These are phyloP conservation scores for Sporothrix mexicana DNA, from an alignment of 2,329 filamentous ascomycete genomes.

Conservation along the genomic window DNA sequence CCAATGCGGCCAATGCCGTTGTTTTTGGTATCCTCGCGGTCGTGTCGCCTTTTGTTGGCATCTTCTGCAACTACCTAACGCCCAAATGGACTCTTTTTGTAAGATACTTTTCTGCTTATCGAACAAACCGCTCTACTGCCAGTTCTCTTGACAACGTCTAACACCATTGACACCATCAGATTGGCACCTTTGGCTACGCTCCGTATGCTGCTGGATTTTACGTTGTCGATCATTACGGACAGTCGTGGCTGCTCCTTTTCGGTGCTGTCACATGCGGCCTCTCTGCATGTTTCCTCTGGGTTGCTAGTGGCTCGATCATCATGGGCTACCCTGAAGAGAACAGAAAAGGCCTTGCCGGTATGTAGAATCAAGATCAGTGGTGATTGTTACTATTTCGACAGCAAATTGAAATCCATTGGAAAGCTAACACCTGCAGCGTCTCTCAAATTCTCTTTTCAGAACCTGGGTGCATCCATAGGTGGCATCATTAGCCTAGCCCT, in stretches of 20 bases:
- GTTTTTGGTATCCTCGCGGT: constrained; percentile 28
- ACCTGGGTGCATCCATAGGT: constrained; percentile 33
- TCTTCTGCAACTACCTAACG: constrained; percentile 25
- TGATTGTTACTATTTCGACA: neutral
- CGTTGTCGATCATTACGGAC: constrained; percentile 24
- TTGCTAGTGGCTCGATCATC: constrained; percentile 35
- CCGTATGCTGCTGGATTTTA: constrained; percentile 31
- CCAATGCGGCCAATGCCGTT: constrained; percentile 33
- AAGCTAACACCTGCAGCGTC: constrained; percentile 23
- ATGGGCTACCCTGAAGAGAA: constrained; percentile 37
- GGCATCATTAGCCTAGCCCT: constrained; percentile 36
- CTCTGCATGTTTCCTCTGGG: constrained; percentile 35
- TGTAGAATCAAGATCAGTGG: neutral
- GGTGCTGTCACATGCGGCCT: constrained; percentile 29
- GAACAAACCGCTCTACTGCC: too few relatives aligned
- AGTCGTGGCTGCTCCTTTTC: constrained; percentile 29
- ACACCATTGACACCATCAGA: neutral
- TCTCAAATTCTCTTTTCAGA: constrained; percentile 31
- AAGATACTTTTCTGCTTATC: too few relatives aligned
- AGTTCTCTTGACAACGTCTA: neutral
- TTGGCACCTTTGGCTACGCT: constrained; percentile 30
- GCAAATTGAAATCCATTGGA: neutral
- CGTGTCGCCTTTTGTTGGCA: constrained; percentile 23
- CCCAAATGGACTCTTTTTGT: constrained; percentile 32
- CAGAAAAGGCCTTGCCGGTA: constrained; percentile 35